phyloP scores from a whole-genome alignment of 805 yeast species.

The Kodamaea restingae region DNA sequence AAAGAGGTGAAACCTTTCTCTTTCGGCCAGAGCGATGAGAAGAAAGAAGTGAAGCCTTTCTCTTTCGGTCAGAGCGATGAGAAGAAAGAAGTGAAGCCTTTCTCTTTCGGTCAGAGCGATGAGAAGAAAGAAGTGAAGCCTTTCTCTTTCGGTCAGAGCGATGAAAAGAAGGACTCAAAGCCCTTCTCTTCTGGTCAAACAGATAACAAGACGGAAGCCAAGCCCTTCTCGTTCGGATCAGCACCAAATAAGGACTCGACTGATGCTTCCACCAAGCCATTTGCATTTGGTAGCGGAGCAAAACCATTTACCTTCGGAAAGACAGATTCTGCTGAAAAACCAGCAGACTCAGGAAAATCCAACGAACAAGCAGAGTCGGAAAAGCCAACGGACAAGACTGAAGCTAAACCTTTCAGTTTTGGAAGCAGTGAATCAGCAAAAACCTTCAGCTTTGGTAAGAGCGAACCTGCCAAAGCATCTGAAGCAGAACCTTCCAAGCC shows the following conservation, averaged over 20 bases:
- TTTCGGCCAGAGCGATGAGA: no score
- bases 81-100: conserved; percentile 3
- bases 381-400: not conserved
- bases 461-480: conserved; percentile 10
- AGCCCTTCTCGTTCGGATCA: not conserved
- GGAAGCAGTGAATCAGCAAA: conserved; percentile 9
- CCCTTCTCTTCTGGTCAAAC: not conserved
- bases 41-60: not conserved
- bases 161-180: conserved; percentile 2
- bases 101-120: conserved; percentile 8
- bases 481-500: conserved; percentile 9
- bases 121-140: conserved; percentile 1
- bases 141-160: not conserved
- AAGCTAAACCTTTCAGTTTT: conserved; percentile 8
- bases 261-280: conserved; percentile 1
- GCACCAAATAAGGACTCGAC: not conserved
- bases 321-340: conserved; percentile 5
- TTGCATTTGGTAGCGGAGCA: conserved; percentile 10
- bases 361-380: not conserved
- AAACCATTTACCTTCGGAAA: conserved; percentile 6
- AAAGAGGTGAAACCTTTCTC: not conserved
- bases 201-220: no score
- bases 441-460: conserved; percentile 11
- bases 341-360: not conserved
- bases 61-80: conserved; percentile 6